These are phyloP conservation scores for Ustilago nuda DNA, from an alignment of 1,284 basidiomycete genomes.

Conservation along the genomic window DNA sequence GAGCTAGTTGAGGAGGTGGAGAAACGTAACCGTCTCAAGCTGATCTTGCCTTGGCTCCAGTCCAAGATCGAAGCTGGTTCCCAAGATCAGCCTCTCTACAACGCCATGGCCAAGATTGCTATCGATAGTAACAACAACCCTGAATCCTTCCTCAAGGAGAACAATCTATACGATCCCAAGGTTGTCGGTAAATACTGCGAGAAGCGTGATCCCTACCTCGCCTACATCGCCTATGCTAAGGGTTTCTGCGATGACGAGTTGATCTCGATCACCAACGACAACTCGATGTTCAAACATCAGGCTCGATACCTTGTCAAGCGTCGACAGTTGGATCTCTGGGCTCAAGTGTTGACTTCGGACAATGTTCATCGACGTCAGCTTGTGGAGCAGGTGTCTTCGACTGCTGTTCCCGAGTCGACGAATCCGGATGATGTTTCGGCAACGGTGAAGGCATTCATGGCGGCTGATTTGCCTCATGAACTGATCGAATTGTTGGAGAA, in stretches of 20 bases:
- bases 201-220: slow-evolving; percentile 96
- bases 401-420: slow-evolving; percentile 95
- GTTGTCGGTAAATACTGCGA: slow-evolving; percentile 99
- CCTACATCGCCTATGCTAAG: slow-evolving; percentile 99
- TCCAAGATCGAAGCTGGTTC: slow-evolving; percentile 89
- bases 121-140: slow-evolving; percentile 99
- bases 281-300: slow-evolving; percentile 99
- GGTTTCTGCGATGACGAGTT: slow-evolving; percentile 99
- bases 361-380: slow-evolving; percentile 93
- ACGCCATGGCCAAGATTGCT: slow-evolving; percentile 97
- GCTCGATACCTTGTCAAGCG: slow-evolving; percentile 97
- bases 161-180: slow-evolving; percentile 95
- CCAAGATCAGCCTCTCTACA: slow-evolving; percentile 92
- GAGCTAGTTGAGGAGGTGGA: slow-evolving; percentile 84
- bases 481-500: slow-evolving; percentile 98
- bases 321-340: slow-evolving; percentile 94
- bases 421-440: slow-evolving; percentile 98
- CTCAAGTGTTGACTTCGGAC: slow-evolving; percentile 88
- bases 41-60: slow-evolving; percentile 97
- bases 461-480: slow-evolving; percentile 95
- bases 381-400: slow-evolving; percentile 85
- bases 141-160: slow-evolving; percentile 96
- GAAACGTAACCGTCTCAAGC: slow-evolving; percentile 88
- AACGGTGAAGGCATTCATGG: slow-evolving; percentile 98
- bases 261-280: slow-evolving; percentile 96